phyloP scores from a whole-genome alignment of 106 monocot genomes.

The Narthecium ossifragum region DNA sequence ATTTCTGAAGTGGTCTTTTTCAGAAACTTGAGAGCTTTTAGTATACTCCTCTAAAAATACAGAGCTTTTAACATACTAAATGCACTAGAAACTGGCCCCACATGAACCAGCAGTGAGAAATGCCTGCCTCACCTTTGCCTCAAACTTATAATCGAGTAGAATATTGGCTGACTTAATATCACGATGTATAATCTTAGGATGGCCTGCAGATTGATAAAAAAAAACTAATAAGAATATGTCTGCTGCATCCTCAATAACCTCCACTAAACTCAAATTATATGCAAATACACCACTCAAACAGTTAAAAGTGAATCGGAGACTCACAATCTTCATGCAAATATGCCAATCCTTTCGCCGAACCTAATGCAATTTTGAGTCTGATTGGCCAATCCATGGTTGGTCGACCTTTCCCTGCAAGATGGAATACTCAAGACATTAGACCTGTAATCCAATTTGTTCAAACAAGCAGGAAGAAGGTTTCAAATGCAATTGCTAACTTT shows the following conservation, averaged over 20 bases:
- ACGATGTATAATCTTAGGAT: slow-evolving; percentile 89
- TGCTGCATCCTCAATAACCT: neutral
- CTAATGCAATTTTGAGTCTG: slow-evolving; percentile 55
- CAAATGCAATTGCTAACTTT: no score
- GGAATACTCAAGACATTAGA: no score
- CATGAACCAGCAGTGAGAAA: neutral
- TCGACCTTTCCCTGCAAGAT: slow-evolving; percentile 38
- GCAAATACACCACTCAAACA: neutral
- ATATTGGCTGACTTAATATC: slow-evolving; percentile 91
- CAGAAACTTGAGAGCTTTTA: no score
- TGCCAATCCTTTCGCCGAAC: slow-evolving; percentile 67
- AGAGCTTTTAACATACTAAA: no score
- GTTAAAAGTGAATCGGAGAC: slow-evolving; percentile 1
- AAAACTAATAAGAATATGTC: slow-evolving; percentile 1
- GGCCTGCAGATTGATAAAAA: slow-evolving; percentile 41
- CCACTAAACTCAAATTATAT: neutral
- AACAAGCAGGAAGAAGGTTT: no score
- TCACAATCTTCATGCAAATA: slow-evolving; percentile 78
- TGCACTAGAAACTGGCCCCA: no score
- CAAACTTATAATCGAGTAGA: slow-evolving; percentile 83
- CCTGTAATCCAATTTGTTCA: no score
- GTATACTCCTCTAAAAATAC: no score
- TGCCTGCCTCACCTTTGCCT: slow-evolving; percentile 56
- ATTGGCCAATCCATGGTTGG: slow-evolving; percentile 55
- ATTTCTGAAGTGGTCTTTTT: neutral